Base-by-base conservation (phyloP, 768 basidiomycete species). In the Lentinula aciculospora region DNA sequence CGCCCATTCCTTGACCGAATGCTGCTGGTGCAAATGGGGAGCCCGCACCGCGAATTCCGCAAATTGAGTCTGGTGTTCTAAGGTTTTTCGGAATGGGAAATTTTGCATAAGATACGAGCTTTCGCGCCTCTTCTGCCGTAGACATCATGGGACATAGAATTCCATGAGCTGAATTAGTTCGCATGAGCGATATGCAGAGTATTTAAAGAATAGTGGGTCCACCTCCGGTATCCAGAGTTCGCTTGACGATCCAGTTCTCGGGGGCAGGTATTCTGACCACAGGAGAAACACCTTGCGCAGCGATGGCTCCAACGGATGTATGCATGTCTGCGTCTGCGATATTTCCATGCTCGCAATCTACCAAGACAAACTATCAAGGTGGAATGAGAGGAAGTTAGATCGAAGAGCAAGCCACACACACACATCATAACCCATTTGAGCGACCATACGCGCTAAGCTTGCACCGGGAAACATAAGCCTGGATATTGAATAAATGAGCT, bases 301-400 rank as follows among this genome's bases (percentile, higher is more conserved):
- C 64, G 55, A 81, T 72, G 1, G 77, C 76, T 40, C 69, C 69
- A 56, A 78, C 69, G 25, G 71, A 69, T 53, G 77, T 74, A 9
- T 73, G 73, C 31, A 74, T 75, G 8, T 72, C 78, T 0, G 73
- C 74, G 21, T 75, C 51, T 75, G 71, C 51, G 71, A 64, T 0
- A 69, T 76, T 39, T 4, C 80, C 78, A 64, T 80, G 80, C 61
- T 80, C 80, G 57, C 76, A 77, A 58, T 81, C 78, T 61, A 81
- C 70, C 59, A 74, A 63, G 44, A 81, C 69, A 75, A 79, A 79
- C 3, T 75, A 69, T 28, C 74, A 29, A 19, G 17, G 28, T 32
- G 17, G n/a, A 10, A 29, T 36, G 53, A 53, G 29, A 39, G 40
- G 19, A 27, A 42, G 51, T 5, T 3, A 45, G n/a, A 23, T 13